Evolutionary conservation across 768 basidiomycete species (phyloP).

Genomic region (Psilocybe cyanescens): DNA sequence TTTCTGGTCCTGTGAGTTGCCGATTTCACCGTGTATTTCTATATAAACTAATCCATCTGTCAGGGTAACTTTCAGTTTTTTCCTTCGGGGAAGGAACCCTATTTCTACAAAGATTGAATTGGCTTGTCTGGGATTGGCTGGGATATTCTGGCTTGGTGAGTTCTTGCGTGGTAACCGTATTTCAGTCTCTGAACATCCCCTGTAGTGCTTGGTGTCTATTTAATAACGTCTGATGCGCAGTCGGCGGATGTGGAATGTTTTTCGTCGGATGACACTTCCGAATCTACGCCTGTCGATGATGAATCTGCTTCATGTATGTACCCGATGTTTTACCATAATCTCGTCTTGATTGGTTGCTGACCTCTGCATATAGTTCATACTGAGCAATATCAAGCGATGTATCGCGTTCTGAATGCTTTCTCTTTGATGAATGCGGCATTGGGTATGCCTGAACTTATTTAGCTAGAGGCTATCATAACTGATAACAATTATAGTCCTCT

Average conservation of each 20-base stretch:
- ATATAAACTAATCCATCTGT: background rate
- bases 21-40: slow-evolving; percentile 13
- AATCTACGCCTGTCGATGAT: slow-evolving; percentile 50
- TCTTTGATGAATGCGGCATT: slow-evolving; percentile 78
- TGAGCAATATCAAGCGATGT: slow-evolving; percentile 88
- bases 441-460: slow-evolving; percentile 43
- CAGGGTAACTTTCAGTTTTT: slow-evolving; percentile 68
- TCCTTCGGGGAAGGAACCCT: slow-evolving; percentile 71
- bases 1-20: slow-evolving; percentile 65
- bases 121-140: slow-evolving; percentile 68
- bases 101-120: slow-evolving; percentile 81
- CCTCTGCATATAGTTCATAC: slow-evolving; percentile 63
- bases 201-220: slow-evolving; percentile 73
- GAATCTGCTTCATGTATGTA: slow-evolving; percentile 68
- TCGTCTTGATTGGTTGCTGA: slow-evolving; percentile 5
- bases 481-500: slow-evolving; percentile 34
- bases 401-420: slow-evolving; percentile 80
- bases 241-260: slow-evolving; percentile 85
- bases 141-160: slow-evolving; percentile 81
- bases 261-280: slow-evolving; percentile 49
- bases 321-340: background rate
- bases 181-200: slow-evolving; percentile 17
- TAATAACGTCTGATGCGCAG: slow-evolving; percentile 76
- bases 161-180: slow-evolving; percentile 11
- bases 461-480: slow-evolving; percentile 6